Evolutionary conservation across 768 basidiomycete species (phyloP).

Genomic region (Tephrocybe sp.): DNA sequence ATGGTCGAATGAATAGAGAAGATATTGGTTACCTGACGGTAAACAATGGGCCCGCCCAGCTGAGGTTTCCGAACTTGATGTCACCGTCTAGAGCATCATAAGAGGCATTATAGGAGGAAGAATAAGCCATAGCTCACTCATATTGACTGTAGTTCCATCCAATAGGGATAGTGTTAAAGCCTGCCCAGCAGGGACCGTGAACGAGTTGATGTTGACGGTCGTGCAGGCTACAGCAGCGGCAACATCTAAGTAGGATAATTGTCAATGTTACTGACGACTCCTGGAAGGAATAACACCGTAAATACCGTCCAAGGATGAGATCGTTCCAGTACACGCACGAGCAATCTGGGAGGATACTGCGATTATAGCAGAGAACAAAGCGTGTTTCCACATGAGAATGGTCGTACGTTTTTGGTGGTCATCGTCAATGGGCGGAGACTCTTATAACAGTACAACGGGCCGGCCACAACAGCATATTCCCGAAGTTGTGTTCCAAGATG

Average conservation of each 20-base stretch:
- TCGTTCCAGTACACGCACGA: slow-evolving; percentile 48
- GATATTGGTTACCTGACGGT: slow-evolving; percentile 39
- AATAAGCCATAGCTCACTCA: slow-evolving; percentile 40
- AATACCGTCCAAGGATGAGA: slow-evolving; percentile 45
- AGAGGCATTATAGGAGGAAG: neutral
- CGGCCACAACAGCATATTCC: slow-evolving; percentile 1
- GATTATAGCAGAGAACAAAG: slow-evolving; percentile 12
- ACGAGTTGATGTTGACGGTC: slow-evolving; percentile 54
- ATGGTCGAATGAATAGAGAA: neutral
- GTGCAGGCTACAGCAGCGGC: slow-evolving; percentile 51
- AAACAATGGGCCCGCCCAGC: slow-evolving; percentile 58
- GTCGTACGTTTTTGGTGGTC: neutral
- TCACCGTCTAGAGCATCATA: slow-evolving; percentile 46
- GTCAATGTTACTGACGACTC: neutral
- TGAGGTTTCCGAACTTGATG: slow-evolving; percentile 51
- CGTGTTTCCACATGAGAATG: slow-evolving; percentile 10
- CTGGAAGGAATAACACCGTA: slow-evolving; percentile 7
- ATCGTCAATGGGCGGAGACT: neutral
- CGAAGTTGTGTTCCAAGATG: slow-evolving; percentile 1
- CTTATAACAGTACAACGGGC: slow-evolving; percentile 17
- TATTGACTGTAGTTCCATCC: slow-evolving; percentile 54
- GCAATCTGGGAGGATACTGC: slow-evolving; percentile 16
- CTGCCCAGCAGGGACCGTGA: slow-evolving; percentile 57
- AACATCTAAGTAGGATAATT: slow-evolving; percentile 37
- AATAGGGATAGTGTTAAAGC: slow-evolving; percentile 46